Evolutionary conservation across 108 stramenopile species (phyloP), one percentile per base, ranked within the genome.

Genomic region (Conticribra weissflogii): DNA sequence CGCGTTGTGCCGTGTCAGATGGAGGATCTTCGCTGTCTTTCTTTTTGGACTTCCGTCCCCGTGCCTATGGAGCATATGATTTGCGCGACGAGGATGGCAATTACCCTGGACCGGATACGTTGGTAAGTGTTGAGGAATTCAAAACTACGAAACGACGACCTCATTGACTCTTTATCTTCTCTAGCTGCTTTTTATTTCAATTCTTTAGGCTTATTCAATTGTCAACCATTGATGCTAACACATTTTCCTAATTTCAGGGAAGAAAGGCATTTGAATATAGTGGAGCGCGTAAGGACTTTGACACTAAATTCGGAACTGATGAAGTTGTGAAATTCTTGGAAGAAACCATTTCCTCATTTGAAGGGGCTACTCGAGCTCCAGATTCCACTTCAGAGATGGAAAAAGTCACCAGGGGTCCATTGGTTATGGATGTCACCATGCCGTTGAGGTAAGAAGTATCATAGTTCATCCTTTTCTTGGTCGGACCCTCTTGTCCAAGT

Each of bases 51-150:
- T 83, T 87, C 54, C 83, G 92, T 46, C 89, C 92, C n/a, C 73
- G 92, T 24, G 78, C 83, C 25, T 88, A 90, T 60, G 92, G 88
- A 14, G 89, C 84, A 12, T 88, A 90, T 53, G 92, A 93, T 67
- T 54, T 86, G 67, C 59, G 67, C 49, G 66, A 81, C 59, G 65
- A 58, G 0, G 81, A 80, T 51, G 89, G 92, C n/a, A 80, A 72
- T 3, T 93, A 88, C 66, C 91, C 91, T 1, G 88, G 86, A 23
- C 91, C 91, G 9, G 92, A 90, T 28, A 75, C 78, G 23, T 63
- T 92, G 55, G n/a, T n/a, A n/a, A n/a, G n/a, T n/a, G n/a, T n/a
- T n/a, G n/a, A n/a, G n/a, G n/a, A n/a, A n/a, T n/a, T n/a, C n/a
- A n/a, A n/a, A n/a, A n/a, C n/a, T n/a, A n/a, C n/a, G n/a, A n/a